Evolutionary conservation across 495 filamentous ascomycete genomes (phyloP), one percentile per base, ranked within the genome.

Genomic region (Annulohypoxylon stygium): DNA sequence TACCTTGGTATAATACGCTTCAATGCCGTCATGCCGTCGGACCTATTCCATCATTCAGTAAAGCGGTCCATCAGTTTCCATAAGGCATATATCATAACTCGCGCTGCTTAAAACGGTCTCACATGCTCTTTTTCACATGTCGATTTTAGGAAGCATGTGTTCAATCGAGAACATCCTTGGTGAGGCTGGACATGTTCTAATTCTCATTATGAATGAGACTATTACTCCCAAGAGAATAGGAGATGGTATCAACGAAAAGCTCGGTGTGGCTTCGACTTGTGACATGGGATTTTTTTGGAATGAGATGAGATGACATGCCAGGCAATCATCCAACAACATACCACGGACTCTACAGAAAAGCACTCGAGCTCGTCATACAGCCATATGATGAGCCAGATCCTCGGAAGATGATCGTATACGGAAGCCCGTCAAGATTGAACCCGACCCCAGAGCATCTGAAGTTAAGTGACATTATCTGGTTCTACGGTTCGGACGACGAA

Each of bases 11-110:
- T n/a, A 7, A 51, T 53, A 34, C 14, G 16, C 14, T 48, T 14
- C 0, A 51, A 33, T 33, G 39, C 54, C 65, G 39, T 70, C 66
- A 74, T 41, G 12, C 18, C 16, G 33, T 68, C 57, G 33, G 66
- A 54, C 53, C 20, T 20, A 48, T 60, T 43, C 14, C 34, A 60
- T 70, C 45, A 61, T 55, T 48, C 8, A 43, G 25, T 26, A 20
- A 47, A 26, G 34, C 9, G 1, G 41, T 14, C 18, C 12, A 37
- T 48, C 26, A 11, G 10, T 25, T 14, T 26, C 9, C 23, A 43
- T 6, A 43, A 1, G 12, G 26, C 23, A 26, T 10, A 37, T 39
- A 16, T 18, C 14, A 11, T 60, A 45, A 20, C 4, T 34, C 48
- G 11, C 23, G 14, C 3, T 37, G 14, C 12, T 37, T 4, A 25